phyloP scores from a whole-genome alignment of 2,329 filamentous ascomycete species.

The Calonectria fujianensis region DNA sequence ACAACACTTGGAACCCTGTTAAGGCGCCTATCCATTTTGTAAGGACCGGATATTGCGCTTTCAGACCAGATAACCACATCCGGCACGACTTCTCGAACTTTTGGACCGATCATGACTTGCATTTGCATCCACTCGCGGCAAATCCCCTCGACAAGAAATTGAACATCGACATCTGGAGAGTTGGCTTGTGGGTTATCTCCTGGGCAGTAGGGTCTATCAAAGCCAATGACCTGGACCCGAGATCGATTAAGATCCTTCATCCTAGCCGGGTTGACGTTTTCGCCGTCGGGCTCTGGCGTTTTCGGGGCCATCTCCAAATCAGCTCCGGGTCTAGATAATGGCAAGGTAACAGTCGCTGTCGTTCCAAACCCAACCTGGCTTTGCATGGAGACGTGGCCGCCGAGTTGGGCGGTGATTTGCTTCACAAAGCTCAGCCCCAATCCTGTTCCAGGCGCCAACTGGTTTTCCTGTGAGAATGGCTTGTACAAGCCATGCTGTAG shows the following conservation, averaged over 20 bases:
- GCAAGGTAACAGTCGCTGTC: constrained; percentile 58
- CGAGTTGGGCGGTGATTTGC: constrained; percentile 74
- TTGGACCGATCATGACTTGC: constrained; percentile 44
- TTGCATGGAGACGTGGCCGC: constrained; percentile 75
- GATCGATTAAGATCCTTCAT: constrained; percentile 57
- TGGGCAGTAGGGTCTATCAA: not conserved
- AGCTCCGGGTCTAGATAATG: constrained; percentile 46
- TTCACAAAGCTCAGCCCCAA: constrained; percentile 80
- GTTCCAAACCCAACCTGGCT: constrained; percentile 64
- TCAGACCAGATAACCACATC: constrained; percentile 56
- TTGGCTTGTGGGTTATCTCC: not conserved
- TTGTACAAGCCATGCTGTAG: constrained; percentile 76
- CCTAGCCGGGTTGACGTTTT: constrained; percentile 56
- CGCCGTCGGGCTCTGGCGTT: constrained; percentile 35
- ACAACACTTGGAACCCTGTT: constrained; percentile 55
- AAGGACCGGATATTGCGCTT: constrained; percentile 17
- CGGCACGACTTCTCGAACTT: constrained; percentile 41
- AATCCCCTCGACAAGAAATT: constrained; percentile 37
- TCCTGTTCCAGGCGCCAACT: constrained; percentile 76
- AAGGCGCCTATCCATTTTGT: not conserved
- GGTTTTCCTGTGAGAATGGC: constrained; percentile 79
- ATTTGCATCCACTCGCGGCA: constrained; percentile 44
- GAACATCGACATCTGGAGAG: not conserved
- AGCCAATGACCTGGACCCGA: constrained; percentile 48
- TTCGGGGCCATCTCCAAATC: not conserved